Percentiles rank a stretch among this genome's conserved stretches.
phyloP scores from a whole-genome alignment of 2,329 filamentous ascomycete species.

The Epichloe uncinata region DNA sequence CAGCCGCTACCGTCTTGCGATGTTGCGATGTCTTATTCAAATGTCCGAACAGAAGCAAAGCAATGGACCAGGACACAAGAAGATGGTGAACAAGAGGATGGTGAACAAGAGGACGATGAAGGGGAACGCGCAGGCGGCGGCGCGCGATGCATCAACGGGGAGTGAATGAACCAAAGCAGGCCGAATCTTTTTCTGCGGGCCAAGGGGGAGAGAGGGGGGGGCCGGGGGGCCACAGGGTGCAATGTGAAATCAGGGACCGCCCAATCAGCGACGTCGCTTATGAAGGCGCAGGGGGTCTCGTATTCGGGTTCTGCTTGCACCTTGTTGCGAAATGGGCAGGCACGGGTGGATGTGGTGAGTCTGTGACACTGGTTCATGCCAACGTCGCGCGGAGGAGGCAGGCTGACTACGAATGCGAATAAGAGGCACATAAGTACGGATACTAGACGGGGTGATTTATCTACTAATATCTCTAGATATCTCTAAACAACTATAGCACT shows the following conservation, averaged over 20 bases:
- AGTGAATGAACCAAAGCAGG: background rate
- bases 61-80: background rate
- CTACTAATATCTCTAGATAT: no score
- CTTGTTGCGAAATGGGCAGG: no score
- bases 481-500: no score
- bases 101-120: background rate
- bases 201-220: no score
- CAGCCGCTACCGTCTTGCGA: background rate
- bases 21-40: background rate
- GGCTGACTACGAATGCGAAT: background rate
- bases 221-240: background rate
- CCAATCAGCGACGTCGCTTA: conserved; percentile 3
- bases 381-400: no score
- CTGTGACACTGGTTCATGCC: no score
- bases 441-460: background rate
- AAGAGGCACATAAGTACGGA: background rate
- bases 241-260: background rate
- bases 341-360: no score
- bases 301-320: conserved; percentile 3
- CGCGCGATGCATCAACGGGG: background rate
- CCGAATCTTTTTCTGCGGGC: background rate
- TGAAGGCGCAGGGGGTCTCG: background rate
- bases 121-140: background rate
- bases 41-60: background rate
- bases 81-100: background rate